Conservation (phyloP, 2,329 filamentous ascomycete genomes). For the Pseudocercospora ulei region DNA sequence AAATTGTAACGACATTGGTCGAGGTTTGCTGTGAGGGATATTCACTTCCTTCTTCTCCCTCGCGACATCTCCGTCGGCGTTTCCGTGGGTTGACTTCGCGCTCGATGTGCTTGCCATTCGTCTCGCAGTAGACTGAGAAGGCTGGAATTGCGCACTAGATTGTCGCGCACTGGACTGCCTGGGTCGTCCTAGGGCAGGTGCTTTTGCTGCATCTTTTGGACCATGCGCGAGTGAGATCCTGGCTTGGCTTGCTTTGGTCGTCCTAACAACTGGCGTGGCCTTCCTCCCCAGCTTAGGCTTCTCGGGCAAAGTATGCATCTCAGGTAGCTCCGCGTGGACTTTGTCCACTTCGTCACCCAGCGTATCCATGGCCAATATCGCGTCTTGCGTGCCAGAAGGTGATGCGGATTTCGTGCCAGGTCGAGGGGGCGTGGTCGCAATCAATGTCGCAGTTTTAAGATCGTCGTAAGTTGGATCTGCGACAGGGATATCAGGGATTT, state of each 20-base stretch:
- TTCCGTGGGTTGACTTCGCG: conserved; percentile 10
- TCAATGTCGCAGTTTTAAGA: conserved; percentile 25
- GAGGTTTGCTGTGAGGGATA: conserved; percentile 38
- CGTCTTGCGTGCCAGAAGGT: conserved; percentile 36
- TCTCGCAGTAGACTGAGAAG: conserved; percentile 16
- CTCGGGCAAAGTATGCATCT: conserved; percentile 29
- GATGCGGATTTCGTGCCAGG: conserved; percentile 7
- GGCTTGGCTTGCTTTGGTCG: conserved; percentile 31
- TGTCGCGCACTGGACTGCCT: conserved; percentile 18
- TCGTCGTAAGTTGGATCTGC: conserved; percentile 22
- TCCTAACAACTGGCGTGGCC: conserved; percentile 25
- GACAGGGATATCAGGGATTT: conserved; percentile 13
- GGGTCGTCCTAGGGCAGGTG: conserved; percentile 17
- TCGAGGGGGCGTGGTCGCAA: conserved; percentile 17
- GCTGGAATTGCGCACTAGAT: conserved; percentile 1
- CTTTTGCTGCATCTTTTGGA: conserved; percentile 22
- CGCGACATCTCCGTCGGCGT: conserved; percentile 1
- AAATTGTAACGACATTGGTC: conserved; percentile 43
- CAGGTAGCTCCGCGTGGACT: conserved; percentile 31
- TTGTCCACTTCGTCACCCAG: conserved; percentile 46
- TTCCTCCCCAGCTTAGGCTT: conserved; percentile 25
- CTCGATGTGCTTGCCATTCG: conserved; percentile 20
- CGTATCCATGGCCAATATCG: conserved; percentile 45
- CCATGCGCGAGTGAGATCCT: conserved; percentile 29
- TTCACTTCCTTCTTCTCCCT: conserved; percentile 26